Base-by-base conservation (phyloP, 768 basidiomycete genomes). In the Termitomyces sp. region DNA sequence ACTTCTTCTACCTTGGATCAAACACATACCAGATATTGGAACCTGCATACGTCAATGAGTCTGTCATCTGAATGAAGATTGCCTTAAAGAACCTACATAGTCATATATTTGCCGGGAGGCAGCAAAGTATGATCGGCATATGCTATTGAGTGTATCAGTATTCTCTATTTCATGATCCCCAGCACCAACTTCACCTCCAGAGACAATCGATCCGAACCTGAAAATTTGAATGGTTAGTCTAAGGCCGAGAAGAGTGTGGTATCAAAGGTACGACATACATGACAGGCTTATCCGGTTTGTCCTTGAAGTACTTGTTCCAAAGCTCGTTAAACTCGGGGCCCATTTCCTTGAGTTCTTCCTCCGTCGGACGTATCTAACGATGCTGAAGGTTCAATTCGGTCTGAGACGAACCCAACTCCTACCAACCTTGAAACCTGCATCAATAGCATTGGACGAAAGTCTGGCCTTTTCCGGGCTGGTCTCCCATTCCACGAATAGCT, bases 231-330 rank as follows among this genome's bases (percentile, higher is more conserved):
- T 34, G 12, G 25, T 42, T 34, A 37, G 31, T 17, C 4, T 37
- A 10, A 25, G 12, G 42, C 45, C 9, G 44, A 53, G 50, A n/a
- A 3, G 2, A 27, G 10, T 25, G 7, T 1, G 17, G 11, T 14
- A 25, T 46, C 10, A 17, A 19, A 17, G 16, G 7, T 12, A 19
- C 3, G 0, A 67, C 75, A 54, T 68, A 82, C 85, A 87, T 87
- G 57, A 87, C 84, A 3, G 86, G 87, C 75, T 88, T 89, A 76
- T 87, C 86, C 53, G 86, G 86, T 75, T 87, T 88, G 75, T 89
- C 83, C 76, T 84, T 86, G 81, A 89, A 88, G 73, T 89, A 88
- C 29, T 38, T 77, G 66, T 89, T 71, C 83, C 82, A 87, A 47
- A 87, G 79, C 60, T 76, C 74, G 63, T 85, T 85, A 72, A 87